These are phyloP conservation scores for Xylariaceae sp. DNA, from an alignment of 2,329 filamentous ascomycete species.

Conservation along the genomic window DNA sequence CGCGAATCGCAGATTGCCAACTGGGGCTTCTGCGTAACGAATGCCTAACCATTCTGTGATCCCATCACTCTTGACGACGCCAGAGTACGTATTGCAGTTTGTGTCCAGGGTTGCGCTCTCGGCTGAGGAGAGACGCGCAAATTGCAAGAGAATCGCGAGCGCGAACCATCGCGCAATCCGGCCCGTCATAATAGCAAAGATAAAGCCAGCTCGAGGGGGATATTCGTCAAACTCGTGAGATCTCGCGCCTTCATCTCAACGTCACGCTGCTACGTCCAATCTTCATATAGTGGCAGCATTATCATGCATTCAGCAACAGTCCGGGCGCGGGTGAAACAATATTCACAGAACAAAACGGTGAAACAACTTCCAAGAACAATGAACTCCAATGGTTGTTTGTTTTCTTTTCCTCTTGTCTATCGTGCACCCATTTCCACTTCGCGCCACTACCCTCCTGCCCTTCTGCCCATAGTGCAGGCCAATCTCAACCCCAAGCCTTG, in stretches of 20 bases:
- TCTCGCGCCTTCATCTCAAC: slow-evolving; percentile 10
- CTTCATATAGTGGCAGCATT: slow-evolving; percentile 12
- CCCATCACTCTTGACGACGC: slow-evolving; percentile 48
- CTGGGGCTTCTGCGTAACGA: slow-evolving; percentile 65
- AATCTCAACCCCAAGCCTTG: slow-evolving; percentile 6
- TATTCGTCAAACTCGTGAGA: neutral
- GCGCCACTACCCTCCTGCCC: slow-evolving; percentile 1
- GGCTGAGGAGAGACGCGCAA: slow-evolving; percentile 18
- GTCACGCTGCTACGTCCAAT: slow-evolving; percentile 1
- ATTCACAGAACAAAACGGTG: neutral
- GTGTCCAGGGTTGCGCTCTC: slow-evolving; percentile 49
- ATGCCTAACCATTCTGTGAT: slow-evolving; percentile 70
- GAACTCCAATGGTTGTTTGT: slow-evolving; percentile 11
- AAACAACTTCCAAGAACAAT: too few species aligned
- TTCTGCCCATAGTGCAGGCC: slow-evolving; percentile 8
- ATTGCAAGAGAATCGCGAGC: slow-evolving; percentile 20
- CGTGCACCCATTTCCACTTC: neutral
- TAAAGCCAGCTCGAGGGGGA: slow-evolving; percentile 1
- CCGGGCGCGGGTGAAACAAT: neutral
- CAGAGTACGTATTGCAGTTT: slow-evolving; percentile 61
- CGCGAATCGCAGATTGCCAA: slow-evolving; percentile 60
- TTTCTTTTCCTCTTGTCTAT: neutral
- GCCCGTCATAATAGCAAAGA: slow-evolving; percentile 12
- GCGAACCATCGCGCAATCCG: slow-evolving; percentile 14
- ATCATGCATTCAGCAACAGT: neutral